phyloP scores from a whole-genome alignment of 257 asterid genomes.

The Penstemon eatonii region DNA sequence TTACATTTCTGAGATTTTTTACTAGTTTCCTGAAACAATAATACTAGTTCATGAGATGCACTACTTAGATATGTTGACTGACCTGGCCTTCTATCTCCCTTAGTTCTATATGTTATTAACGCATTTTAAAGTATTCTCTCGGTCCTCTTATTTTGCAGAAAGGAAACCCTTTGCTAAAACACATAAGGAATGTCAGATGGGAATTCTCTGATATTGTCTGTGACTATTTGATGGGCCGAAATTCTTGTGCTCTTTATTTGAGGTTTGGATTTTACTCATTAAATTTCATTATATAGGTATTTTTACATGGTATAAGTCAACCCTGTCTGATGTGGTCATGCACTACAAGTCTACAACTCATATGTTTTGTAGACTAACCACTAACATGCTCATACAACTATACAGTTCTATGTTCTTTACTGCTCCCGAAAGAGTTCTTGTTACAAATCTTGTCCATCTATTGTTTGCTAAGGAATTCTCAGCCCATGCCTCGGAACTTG shows the following conservation, averaged over 20 bases:
- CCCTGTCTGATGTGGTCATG: not conserved
- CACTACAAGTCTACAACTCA: not conserved
- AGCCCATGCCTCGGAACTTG: not conserved
- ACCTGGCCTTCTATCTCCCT: slow-evolving; percentile 9
- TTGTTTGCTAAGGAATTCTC: not conserved
- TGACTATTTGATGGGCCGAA: slow-evolving; percentile 82
- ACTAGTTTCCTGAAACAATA: not conserved
- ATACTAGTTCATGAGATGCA: not conserved
- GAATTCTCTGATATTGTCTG: slow-evolving; percentile 76
- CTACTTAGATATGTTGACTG: not conserved
- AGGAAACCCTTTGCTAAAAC: slow-evolving; percentile 94
- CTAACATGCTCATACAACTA: not conserved
- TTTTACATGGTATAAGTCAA: slow-evolving; percentile 6
- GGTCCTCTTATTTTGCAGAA: slow-evolving; percentile 56
- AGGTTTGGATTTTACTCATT: slow-evolving; percentile 49
- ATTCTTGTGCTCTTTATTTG: slow-evolving; percentile 80
- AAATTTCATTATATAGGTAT: slow-evolving; percentile 18
- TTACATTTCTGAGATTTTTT: slow-evolving; percentile 1
- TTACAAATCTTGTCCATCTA: not conserved
- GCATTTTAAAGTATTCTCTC: slow-evolving; percentile 7
- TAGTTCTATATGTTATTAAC: not conserved
- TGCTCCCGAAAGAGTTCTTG: not conserved
- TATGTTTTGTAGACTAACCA: slow-evolving; percentile 3
- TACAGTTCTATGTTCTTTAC: not conserved
- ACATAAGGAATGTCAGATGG: slow-evolving; percentile 92